Evolutionary conservation across 1,284 basidiomycete species (phyloP), one percentile per base, ranked within the genome.

Genomic region (Cronartium ribicola): DNA sequence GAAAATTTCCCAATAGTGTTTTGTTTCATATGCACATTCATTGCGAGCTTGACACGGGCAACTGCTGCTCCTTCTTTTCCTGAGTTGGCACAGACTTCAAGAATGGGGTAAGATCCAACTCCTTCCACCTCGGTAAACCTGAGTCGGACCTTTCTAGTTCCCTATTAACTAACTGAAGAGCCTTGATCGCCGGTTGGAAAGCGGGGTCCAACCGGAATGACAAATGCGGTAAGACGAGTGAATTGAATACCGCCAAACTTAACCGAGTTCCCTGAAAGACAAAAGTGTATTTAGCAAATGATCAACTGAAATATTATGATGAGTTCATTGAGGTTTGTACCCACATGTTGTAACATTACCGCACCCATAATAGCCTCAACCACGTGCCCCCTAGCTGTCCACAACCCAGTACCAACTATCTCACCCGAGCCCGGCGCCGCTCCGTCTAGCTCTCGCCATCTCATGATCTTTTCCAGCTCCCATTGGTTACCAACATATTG

Each of bases 391-490:
- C 70, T 55, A 20, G 70, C 70, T 13, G 62, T 73, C 70, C 70
- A 73, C 5, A 73, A 41, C 11, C 70, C 70, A 37, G 70, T 73
- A 0, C 63, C 63, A 17, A 57, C 29, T 0, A 60, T 37, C 13
- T 17, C 5, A 63, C 41, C 51, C 6, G 57, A 14, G 6, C 39
- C 17, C 0, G 59, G 11, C 37, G 5, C 20, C 48, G 22, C 11
- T 37, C 20, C 69, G 20, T 66, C 39, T 43, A 73, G 43, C 61
- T 73, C 70, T 66, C 70, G 43, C 70, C 70, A 73, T 37, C 70
- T 62, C 70, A 73, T 73, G 22, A 73, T 61, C 43, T 73, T 73
- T 66, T 73, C 70, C 6, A 73, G 43, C 66, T 73, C 70, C 70
- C 70, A 73, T 37, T 73, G 64, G 14, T 73, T 62, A 11, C 70